Evolutionary conservation across 306 rosid species (phyloP), one percentile per base, ranked within the genome.

Genomic region (Quercus parvula): DNA sequence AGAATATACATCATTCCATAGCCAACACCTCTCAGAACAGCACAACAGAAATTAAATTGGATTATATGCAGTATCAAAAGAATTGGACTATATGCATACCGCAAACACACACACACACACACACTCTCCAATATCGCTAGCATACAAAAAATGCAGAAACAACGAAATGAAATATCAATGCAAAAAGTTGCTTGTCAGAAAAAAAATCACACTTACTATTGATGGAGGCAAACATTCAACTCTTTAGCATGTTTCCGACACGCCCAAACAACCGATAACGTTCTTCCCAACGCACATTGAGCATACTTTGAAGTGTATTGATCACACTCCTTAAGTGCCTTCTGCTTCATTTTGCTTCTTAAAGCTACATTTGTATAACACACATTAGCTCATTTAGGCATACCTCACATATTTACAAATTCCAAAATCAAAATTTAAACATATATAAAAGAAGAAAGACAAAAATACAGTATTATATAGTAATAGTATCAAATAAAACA

Each of bases 291-390:
- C 46, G 98, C 93, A 55, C 99, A 95, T 74, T 95, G 86, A 46
- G 99, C 99, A 77, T 91, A 95, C 81, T 86, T 95, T 5, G 83
- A 77, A 24, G 96, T 89, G 85, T 83, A 91, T 54, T 76, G 81
- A 80, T 88, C 91, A 77, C 97, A 95, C 86, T 91, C 91, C 81
- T 91, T 91, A 25, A 95, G 78, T 11, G 99, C 99, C 85, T 90
- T 92, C 84, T 84, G 87, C 90, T 95, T 95, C 99, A 95, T 95
- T 86, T 93, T 95, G 88, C 98, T 93, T 28, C 99, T 87, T 74
- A 95, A 74, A 71, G 99, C 98, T 95, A 82, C 28, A 75, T 82
- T 59, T 22, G 27, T 30, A 46, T 15, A 54, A 67, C 27, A 67
- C 44, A 8, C 38, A 1, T 31, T 67, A 67, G 71, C 71, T 33